These are phyloP conservation scores for Aspergillus fumigatus DNA, from an alignment of 2,329 filamentous ascomycete species.

Conservation along the genomic window DNA sequence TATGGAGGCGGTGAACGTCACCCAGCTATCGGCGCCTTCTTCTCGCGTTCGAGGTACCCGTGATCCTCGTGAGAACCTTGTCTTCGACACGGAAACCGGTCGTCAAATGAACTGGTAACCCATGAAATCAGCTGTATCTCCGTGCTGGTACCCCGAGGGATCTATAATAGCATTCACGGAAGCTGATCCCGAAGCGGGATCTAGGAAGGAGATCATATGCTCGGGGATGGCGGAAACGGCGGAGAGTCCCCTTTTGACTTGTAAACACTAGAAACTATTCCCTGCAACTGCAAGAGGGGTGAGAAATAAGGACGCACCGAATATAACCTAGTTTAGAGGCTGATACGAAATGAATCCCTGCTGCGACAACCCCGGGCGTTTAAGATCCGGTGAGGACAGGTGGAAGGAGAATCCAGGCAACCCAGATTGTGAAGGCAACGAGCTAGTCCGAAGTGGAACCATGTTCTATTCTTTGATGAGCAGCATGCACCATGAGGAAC, in stretches of 20 bases:
- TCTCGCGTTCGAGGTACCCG: background rate
- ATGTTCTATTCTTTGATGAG: background rate
- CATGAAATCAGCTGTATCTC: background rate
- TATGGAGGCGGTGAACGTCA: conserved; percentile 2
- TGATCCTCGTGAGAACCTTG: background rate
- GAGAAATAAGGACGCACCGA: background rate
- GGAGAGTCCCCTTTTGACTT: background rate
- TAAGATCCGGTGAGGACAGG: background rate
- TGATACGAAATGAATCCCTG: background rate
- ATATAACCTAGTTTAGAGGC: background rate
- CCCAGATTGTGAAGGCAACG: background rate
- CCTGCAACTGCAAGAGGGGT: background rate
- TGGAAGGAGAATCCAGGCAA: background rate
- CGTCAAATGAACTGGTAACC: background rate
- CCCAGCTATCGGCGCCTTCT: background rate
- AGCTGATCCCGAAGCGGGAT: background rate
- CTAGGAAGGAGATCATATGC: background rate
- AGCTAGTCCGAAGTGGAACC: background rate
- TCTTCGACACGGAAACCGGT: background rate
- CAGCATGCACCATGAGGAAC: background rate
- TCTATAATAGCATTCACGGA: background rate
- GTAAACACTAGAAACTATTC: background rate
- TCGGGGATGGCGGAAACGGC: background rate
- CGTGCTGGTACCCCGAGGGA: background rate
- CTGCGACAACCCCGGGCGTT: background rate